Evolutionary conservation across 2,329 filamentous ascomycete species (phyloP), one percentile per base, ranked within the genome.

Genomic region (Cryphonectria naterciae): DNA sequence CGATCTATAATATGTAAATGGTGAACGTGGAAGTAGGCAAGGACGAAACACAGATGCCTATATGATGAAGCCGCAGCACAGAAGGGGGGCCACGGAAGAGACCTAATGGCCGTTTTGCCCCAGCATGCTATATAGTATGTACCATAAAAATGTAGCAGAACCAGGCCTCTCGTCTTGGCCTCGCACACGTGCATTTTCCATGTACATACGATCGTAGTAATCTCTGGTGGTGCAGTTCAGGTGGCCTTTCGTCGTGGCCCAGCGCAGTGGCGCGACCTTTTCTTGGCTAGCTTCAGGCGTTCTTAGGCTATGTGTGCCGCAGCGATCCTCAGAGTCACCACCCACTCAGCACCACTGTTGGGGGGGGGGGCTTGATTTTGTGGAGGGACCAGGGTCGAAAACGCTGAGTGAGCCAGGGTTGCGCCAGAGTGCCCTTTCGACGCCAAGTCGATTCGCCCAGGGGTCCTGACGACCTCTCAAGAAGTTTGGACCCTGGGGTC

Each of bases 371-470:
- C 1, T 2, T 39, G 37, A 39, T n/a, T 25, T n/a, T 37, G 58
- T 39, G 58, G 58, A 61, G 58, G 58, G 32, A n/a, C 58, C 35
- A 61, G 58, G 58, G 58, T 61, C 58, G 32, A 61, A 61, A 61
- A 61, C 58, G 58, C 35, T 61, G 35, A 32, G 19, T 32, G 17
- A 39, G 32, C 58, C 22, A 39, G 58, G 58, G 35, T 39, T 61
- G 58, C 58, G 22, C 22, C 35, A 61, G 28, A 39, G 32, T 61
- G 32, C 58, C 3, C 58, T 13, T 61, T 39, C 35, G 7, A n/a
- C 58, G 58, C 58, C 58, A 61, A 61, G 35, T 61, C 35, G 58
- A 61, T 61, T 61, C 58, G 58, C 54, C 54, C 54, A 58, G 54
- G 54, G 54, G 54, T 58, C 54, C 17, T 56, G n/a, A 28, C n/a